phyloP scores from a whole-genome alignment of 257 asterid genomes.

The Paulownia fortunei region DNA sequence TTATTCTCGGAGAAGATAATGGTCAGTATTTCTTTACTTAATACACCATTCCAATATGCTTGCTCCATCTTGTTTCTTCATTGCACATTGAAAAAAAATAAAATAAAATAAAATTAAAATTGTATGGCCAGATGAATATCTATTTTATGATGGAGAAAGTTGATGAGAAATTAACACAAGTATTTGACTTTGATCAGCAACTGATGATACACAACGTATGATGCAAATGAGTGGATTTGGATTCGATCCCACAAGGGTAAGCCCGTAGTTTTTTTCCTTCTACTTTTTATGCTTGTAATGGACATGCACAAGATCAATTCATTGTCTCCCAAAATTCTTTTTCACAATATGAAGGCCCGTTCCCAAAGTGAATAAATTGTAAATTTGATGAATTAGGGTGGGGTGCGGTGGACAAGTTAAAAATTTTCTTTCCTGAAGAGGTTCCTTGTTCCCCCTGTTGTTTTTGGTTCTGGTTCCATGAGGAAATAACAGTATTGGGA shows the following conservation, averaged over 20 bases:
- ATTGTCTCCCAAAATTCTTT: background rate
- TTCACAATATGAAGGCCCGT: background rate
- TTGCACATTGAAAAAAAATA: background rate
- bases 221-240: slow-evolving; percentile 99
- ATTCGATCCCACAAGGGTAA: slow-evolving; percentile 82
- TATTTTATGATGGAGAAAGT: background rate
- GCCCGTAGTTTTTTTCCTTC: background rate
- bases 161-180: slow-evolving; percentile 28
- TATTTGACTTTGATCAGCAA: slow-evolving; percentile 55
- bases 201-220: slow-evolving; percentile 93
- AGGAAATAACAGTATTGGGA: background rate
- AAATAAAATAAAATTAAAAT: background rate
- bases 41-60: background rate
- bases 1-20: slow-evolving; percentile 92
- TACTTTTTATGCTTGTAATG: slow-evolving; percentile 2
- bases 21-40: slow-evolving; percentile 53
- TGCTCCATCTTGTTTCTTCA: background rate
- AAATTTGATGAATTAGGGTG: background rate
- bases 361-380: background rate
- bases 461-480: background rate
- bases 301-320: slow-evolving; percentile 6
- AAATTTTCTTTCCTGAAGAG: background rate
- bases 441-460: background rate
- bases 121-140: background rate
- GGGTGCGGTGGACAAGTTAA: background rate